Evolutionary conservation across 2,329 filamentous ascomycete species (phyloP).

Genomic region (Verticillium klebahnii): DNA sequence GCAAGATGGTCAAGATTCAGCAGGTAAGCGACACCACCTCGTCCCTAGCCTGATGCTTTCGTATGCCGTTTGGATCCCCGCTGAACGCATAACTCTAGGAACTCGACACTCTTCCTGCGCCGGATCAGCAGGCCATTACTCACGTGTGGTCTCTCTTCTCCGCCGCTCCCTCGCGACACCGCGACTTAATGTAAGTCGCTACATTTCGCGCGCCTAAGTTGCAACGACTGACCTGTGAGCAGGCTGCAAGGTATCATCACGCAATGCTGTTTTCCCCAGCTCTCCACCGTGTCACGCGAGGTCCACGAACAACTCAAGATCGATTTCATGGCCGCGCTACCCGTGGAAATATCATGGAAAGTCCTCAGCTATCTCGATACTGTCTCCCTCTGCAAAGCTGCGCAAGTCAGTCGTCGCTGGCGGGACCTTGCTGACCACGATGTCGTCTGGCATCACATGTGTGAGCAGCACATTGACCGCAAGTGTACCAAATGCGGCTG

Average conservation of each 20-base stretch:
- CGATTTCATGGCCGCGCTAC: constrained; percentile 87
- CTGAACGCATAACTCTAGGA: constrained; percentile 46
- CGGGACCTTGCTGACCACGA: constrained; percentile 90
- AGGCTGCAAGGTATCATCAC: constrained; percentile 84
- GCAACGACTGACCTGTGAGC: not conserved
- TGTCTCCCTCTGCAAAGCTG: constrained; percentile 88
- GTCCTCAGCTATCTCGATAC: constrained; percentile 92
- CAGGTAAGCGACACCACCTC: constrained; percentile 50
- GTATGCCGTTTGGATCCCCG: constrained; percentile 17
- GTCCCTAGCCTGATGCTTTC: not conserved
- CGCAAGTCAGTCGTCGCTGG: constrained; percentile 89
- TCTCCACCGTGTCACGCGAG: constrained; percentile 86
- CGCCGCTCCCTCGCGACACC: constrained; percentile 86
- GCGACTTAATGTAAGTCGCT: constrained; percentile 68
- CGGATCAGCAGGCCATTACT: constrained; percentile 91
- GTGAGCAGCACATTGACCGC: constrained; percentile 63
- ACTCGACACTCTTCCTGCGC: constrained; percentile 73
- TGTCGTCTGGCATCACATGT: constrained; percentile 95
- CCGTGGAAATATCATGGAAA: constrained; percentile 86
- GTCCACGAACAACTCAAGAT: constrained; percentile 96
- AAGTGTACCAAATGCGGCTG: constrained; percentile 94
- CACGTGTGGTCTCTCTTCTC: constrained; percentile 99
- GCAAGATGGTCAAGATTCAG: constrained; percentile 93
- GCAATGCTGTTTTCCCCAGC: constrained; percentile 95
- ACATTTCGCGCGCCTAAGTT: not conserved